phyloP scores from a whole-genome alignment of 1,284 basidiomycete genomes.

The Mycena sp. region DNA sequence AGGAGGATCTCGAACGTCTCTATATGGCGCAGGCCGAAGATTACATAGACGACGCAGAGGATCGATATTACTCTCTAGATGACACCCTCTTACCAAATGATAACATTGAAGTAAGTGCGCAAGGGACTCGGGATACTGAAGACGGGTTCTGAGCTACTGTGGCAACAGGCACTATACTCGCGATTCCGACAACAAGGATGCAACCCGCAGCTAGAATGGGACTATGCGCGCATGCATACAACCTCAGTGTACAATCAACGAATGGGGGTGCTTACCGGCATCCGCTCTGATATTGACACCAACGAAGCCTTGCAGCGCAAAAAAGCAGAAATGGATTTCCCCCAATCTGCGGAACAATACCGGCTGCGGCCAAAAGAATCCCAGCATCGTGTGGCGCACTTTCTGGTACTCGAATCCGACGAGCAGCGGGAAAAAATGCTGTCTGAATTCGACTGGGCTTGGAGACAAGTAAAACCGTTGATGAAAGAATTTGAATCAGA shows the following conservation, averaged over 20 bases:
- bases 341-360: conserved; percentile 56
- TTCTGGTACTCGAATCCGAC: conserved; percentile 50
- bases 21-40: conserved; percentile 40
- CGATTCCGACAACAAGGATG: neutral
- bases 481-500: conserved; percentile 49
- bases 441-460: conserved; percentile 61
- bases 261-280: neutral
- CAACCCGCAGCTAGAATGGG: conserved; percentile 4
- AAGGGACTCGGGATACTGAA: conserved; percentile 34
- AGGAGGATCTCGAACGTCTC: conserved; percentile 50
- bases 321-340: conserved; percentile 62
- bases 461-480: conserved; percentile 54
- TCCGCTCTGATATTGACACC: conserved; percentile 9
- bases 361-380: conserved; percentile 53
- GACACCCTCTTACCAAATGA: neutral
- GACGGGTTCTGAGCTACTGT: neutral
- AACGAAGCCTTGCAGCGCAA: conserved; percentile 39
- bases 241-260: neutral
- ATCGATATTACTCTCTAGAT: conserved; percentile 19
- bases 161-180: conserved; percentile 5
- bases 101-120: conserved; percentile 11
- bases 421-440: conserved; percentile 57
- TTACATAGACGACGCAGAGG: conserved; percentile 23
- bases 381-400: conserved; percentile 61
- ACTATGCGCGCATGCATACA: neutral